Conservation (phyloP, 352 stramenopile species). For the Phytophthora hybrid region DNA sequence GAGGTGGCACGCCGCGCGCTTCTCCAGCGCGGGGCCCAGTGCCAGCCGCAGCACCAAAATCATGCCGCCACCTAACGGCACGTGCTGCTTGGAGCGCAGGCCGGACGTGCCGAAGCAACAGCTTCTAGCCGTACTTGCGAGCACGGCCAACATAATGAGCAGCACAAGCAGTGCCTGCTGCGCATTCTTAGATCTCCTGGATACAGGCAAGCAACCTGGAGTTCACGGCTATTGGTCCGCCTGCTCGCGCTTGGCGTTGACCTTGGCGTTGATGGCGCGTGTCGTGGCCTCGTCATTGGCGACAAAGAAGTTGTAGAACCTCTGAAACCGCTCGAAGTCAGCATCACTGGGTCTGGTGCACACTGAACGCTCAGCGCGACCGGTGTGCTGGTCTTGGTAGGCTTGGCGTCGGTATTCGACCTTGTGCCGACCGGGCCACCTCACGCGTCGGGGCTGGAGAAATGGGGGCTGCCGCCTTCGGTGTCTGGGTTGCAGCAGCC, state of each 20-base stretch:
- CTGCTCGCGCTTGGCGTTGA: slow-evolving; percentile 15
- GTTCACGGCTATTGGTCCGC: slow-evolving; percentile 9
- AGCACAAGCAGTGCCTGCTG: slow-evolving; percentile 4
- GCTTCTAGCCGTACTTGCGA: slow-evolving; percentile 22
- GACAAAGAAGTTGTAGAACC: slow-evolving; percentile 23
- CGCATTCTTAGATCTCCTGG: slow-evolving; percentile 9
- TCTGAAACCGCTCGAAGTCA: slow-evolving; percentile 8
- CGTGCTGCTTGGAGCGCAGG: no score
- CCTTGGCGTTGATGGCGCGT: slow-evolving; percentile 3
- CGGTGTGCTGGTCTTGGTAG: neutral
- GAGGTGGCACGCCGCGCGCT: no score
- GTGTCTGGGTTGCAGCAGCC: neutral
- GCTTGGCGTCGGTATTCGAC: neutral
- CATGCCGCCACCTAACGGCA: no score
- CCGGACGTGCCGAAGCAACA: neutral
- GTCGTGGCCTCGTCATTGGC: slow-evolving; percentile 4
- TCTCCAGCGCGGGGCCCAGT: no score
- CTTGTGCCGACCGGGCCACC: neutral
- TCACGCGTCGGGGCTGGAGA: neutral
- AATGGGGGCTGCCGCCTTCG: neutral
- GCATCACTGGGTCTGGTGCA: slow-evolving; percentile 12
- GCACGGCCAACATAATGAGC: slow-evolving; percentile 11
- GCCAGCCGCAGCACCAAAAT: no score
- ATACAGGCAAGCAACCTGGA: slow-evolving; percentile 9
- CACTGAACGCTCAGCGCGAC: slow-evolving; percentile 7